These are phyloP conservation scores for Tardiomyces blankii DNA, from an alignment of 1,139 yeast genomes.

Conservation along the genomic window DNA sequence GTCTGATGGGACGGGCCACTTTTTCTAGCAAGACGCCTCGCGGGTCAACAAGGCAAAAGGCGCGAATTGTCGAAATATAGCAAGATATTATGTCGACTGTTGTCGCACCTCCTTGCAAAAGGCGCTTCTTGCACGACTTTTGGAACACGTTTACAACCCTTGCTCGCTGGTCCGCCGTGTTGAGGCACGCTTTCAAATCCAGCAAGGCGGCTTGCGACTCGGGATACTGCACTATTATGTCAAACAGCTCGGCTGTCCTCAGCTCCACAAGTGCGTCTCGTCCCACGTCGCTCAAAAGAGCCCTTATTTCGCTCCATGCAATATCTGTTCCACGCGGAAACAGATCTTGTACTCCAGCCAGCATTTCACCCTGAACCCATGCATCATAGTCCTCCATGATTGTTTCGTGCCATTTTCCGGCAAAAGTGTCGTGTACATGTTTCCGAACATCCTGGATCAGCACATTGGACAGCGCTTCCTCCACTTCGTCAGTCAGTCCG, in stretches of 20 bases:
- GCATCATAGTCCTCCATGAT: no score
- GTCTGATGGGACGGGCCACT: constrained; percentile 63
- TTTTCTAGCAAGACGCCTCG: constrained; percentile 73
- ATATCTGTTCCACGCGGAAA: not conserved
- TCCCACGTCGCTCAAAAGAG: constrained; percentile 1
- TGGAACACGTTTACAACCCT: constrained; percentile 47
- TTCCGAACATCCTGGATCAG: no score
- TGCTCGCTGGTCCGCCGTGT: constrained; percentile 32
- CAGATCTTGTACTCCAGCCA: not conserved
- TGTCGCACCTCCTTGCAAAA: constrained; percentile 75
- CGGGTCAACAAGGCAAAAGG: constrained; percentile 74
- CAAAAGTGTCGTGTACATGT: no score
- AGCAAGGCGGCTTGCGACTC: constrained; percentile 44
- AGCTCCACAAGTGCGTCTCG: constrained; percentile 16
- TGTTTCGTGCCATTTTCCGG: no score
- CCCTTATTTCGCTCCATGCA: not conserved
- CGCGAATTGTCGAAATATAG: constrained; percentile 61
- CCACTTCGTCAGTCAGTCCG: no score
- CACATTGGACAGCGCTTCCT: no score
- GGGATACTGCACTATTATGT: constrained; percentile 51
- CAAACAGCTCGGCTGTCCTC: constrained; percentile 54
- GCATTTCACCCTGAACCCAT: no score
- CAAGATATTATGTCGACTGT: constrained; percentile 63
- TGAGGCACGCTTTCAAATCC: constrained; percentile 40
- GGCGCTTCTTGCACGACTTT: constrained; percentile 34